Conservation (phyloP, 2,329 filamentous ascomycete genomes). For the Pseudocercospora ulei region DNA sequence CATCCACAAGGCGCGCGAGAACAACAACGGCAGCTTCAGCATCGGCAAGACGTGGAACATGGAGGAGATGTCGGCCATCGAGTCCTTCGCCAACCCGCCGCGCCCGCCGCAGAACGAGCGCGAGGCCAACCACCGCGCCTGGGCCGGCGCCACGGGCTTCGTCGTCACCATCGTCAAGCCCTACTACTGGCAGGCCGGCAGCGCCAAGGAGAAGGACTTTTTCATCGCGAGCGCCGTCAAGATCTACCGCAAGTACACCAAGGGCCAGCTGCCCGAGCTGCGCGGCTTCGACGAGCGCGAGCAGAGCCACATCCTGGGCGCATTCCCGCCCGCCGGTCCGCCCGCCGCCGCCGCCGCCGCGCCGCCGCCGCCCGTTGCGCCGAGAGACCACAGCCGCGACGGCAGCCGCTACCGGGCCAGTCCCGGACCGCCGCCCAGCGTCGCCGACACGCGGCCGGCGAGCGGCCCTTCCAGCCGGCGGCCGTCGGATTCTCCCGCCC, state of each 20-base stretch:
- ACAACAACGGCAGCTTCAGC: constrained; percentile 84
- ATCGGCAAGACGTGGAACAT: constrained; percentile 98
- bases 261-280: constrained; percentile 68
- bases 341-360: constrained; percentile 20
- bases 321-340: constrained; percentile 19
- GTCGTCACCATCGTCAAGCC: constrained; percentile 81
- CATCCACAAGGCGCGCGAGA: constrained; percentile 95
- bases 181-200: constrained; percentile 94
- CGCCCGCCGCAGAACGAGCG: constrained; percentile 46
- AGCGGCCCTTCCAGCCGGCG: constrained; percentile 19
- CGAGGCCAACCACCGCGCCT: constrained; percentile 56
- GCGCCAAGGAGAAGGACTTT: constrained; percentile 94
- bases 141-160: constrained; percentile 78
- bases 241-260: constrained; percentile 93
- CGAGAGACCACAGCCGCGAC: constrained; percentile 28
- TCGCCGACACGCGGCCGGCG: constrained; percentile 21
- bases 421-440: constrained; percentile 29
- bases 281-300: constrained; percentile 74
- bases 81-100: constrained; percentile 57
- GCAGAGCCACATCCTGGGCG: constrained; percentile 61
- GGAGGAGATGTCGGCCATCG: constrained; percentile 74
- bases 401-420: constrained; percentile 27
- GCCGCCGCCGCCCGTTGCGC: constrained; percentile 32
- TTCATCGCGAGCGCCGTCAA: constrained; percentile 95
- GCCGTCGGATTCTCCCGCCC: constrained; percentile 22